phyloP scores from a whole-genome alignment of 768 basidiomycete species.

The Hirschioporus abietinus region DNA sequence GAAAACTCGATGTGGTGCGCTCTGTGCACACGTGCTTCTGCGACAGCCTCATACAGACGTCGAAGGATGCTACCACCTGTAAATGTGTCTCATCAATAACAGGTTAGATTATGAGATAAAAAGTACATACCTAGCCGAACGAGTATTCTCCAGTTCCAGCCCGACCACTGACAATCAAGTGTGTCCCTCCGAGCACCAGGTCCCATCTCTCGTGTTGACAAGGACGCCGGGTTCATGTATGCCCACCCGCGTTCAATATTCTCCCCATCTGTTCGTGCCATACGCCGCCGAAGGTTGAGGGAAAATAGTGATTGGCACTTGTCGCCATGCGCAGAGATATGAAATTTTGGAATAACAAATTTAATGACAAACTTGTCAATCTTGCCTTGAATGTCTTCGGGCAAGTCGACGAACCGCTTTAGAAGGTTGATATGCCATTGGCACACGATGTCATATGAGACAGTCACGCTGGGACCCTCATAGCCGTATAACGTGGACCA shows the following conservation, averaged over 20 bases:
- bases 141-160: constrained; percentile 2
- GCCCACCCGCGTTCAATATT: constrained; percentile 24
- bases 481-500: constrained; percentile 13
- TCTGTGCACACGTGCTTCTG: background rate
- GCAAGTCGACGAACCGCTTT: constrained; percentile 11
- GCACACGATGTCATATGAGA: constrained; percentile 27
- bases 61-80: background rate
- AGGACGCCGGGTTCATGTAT: constrained; percentile 18
- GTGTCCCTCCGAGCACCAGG: constrained; percentile 21
- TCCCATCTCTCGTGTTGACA: constrained; percentile 25
- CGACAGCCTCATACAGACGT: background rate
- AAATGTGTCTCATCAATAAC: background rate
- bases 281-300: constrained; percentile 16
- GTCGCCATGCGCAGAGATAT: constrained; percentile 8
- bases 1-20: background rate
- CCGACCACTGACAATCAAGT: constrained; percentile 3
- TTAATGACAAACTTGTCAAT: background rate
- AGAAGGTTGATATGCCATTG: constrained; percentile 17
- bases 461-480: constrained; percentile 9
- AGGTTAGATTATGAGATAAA: background rate
- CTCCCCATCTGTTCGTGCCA: constrained; percentile 27
- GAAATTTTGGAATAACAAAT: constrained; percentile 10
- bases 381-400: constrained; percentile 2
- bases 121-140: constrained; percentile 1
- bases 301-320: constrained; percentile 13